Base-by-base conservation (phyloP, 345 rosid genomes). In the Sisymbrium irio region DNA sequence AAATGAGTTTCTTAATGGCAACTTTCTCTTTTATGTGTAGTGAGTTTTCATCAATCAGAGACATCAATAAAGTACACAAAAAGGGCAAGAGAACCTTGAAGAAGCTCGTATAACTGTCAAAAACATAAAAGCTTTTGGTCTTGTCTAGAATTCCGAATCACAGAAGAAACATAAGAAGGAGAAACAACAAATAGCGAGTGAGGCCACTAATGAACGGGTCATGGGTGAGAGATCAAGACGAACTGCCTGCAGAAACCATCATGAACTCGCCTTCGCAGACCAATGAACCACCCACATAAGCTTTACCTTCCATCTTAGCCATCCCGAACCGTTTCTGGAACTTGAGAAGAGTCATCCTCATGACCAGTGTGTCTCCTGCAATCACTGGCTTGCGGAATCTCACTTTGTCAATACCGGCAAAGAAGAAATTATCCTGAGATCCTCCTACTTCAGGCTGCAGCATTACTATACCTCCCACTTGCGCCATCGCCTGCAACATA, bases 261-360 rank as follows among this genome's bases (percentile, higher is more conserved):
- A 88, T 69, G 79, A 94, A 91, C 83, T 94, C 96, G 5, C 97
- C 93, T 71, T 91, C 96, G 3, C 98, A 88, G 6, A 86, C 96
- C 64, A 91, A 74, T 3, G 88, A 87, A 11, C 85, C 85, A 32
- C 95, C 96, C 12, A 91, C 96, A 44, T 88, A 94, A 67, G 98
- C 97, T 75, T 91, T 94, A 39, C 96, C 97, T 76, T 94, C 93
- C 97, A 94, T 88, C 77, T 89, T 91, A 30, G 97, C 97, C 45
- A 94, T 85, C 64, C 95, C 97, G 13, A 91, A 94, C 45, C 93
- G 86, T 76, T 86, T 91, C 68, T 88, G 93, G 37, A 94, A 86
- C 95, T 85, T 88, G 69, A 77, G 64, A 20, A 94, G 87, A 28
- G 88, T 94, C 97, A 91, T 94, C 74, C 96, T 91, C 97, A 91